A percentile compares a stretch with the other conserved stretches of the same genome.
Evolutionary conservation across 345 rosid genomes (phyloP).

Genomic region (Lumnitzera racemosa): DNA sequence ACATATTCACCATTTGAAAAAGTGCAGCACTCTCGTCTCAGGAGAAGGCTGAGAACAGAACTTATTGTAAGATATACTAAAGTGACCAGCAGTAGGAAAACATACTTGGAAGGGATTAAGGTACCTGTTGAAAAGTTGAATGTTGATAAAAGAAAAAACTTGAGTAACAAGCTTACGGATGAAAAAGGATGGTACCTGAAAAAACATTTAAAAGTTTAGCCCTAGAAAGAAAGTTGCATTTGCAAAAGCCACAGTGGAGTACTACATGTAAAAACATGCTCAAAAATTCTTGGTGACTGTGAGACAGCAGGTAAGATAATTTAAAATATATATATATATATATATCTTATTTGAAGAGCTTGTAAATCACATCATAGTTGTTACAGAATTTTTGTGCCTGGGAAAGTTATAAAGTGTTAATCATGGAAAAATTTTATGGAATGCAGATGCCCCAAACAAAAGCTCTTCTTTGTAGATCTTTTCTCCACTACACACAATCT

Average conservation of each 20-base stretch:
- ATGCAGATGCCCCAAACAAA: too few species aligned
- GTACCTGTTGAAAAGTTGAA: conserved; percentile 93
- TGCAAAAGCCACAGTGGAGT: not conserved
- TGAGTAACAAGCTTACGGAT: conserved; percentile 93
- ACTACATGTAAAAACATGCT: not conserved
- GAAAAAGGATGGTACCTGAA: conserved; percentile 92
- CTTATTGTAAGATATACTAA: not conserved
- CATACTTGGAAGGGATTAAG: not conserved
- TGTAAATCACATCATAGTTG: too few species aligned
- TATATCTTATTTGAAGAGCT: too few species aligned
- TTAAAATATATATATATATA: too few species aligned
- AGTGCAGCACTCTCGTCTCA: conserved; percentile 96
- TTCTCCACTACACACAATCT: too few species aligned
- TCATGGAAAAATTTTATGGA: too few species aligned
- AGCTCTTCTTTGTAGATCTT: too few species aligned
- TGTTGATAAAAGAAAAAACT: conserved; percentile 93
- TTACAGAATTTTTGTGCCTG: too few species aligned
- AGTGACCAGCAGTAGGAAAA: not conserved
- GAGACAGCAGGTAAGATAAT: too few species aligned
- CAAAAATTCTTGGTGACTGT: too few species aligned
- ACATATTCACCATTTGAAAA: conserved; percentile 98
- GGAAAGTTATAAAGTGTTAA: too few species aligned
- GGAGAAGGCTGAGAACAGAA: conserved; percentile 59
- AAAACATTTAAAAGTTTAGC: conserved; percentile 15
- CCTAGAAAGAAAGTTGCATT: not conserved